Conservation (phyloP, 2,329 filamentous ascomycete genomes). For the Catunica adiposa region DNA sequence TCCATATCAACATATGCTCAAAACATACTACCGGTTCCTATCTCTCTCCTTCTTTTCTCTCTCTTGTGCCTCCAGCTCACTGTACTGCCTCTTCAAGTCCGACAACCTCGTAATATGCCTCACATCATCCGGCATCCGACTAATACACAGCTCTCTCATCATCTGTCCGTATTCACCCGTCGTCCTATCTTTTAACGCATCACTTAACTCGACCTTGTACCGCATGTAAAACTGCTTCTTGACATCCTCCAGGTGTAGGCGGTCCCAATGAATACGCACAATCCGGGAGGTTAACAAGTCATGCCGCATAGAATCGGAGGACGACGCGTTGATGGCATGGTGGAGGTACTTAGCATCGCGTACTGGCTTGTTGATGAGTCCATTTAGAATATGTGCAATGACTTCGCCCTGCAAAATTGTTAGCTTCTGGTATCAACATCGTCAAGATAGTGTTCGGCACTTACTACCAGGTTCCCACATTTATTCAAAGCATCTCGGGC, state of each 20-base stretch:
- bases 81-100: constrained; percentile 10
- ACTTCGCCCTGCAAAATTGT: constrained; percentile 59
- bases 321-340: constrained; percentile 67
- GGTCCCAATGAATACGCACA: constrained; percentile 85
- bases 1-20: not conserved
- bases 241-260: constrained; percentile 59
- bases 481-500: constrained; percentile 74
- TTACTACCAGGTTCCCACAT: constrained; percentile 80
- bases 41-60: not conserved
- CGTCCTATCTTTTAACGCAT: constrained; percentile 63
- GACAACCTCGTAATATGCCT: constrained; percentile 31
- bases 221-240: constrained; percentile 66
- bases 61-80: constrained; percentile 6
- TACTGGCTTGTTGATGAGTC: constrained; percentile 86
- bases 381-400: constrained; percentile 87
- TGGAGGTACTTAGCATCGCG: constrained; percentile 81
- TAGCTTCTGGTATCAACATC: constrained; percentile 10
- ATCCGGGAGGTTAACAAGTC: constrained; percentile 79
- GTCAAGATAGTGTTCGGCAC: constrained; percentile 25
- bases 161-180: constrained; percentile 63
- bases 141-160: constrained; percentile 52
- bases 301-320: constrained; percentile 54
- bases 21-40: not conserved
- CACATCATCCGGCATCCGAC: constrained; percentile 42
- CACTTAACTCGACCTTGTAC: constrained; percentile 57